These are phyloP conservation scores for Talaromyces sp. DNA, from an alignment of 2,329 filamentous ascomycete genomes.

Conservation along the genomic window DNA sequence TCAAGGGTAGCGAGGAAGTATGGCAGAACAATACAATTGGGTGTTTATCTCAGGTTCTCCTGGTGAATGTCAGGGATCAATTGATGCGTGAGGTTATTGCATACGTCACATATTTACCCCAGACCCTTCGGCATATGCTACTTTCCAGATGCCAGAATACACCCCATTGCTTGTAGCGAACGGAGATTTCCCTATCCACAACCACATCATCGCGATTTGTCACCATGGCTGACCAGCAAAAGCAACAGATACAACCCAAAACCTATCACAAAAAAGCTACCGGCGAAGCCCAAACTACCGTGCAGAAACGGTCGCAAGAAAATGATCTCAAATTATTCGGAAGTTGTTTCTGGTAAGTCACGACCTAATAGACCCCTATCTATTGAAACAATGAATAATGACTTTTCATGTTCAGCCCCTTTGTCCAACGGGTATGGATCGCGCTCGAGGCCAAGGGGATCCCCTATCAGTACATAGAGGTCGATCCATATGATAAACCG, in stretches of 20 bases:
- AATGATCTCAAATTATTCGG: conserved; percentile 74
- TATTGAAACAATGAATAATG: conserved; percentile 20
- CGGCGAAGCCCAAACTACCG: conserved; percentile 67
- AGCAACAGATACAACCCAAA: conserved; percentile 54
- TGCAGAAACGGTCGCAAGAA: conserved; percentile 67
- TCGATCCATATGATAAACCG: conserved; percentile 70
- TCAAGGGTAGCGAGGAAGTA: background rate
- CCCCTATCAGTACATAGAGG: conserved; percentile 81
- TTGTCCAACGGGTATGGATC: conserved; percentile 87
- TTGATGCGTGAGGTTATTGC: conserved; percentile 9
- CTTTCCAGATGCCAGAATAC: background rate
- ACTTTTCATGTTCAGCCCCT: conserved; percentile 57
- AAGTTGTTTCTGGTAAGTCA: conserved; percentile 73
- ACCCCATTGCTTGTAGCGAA: background rate
- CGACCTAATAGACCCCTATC: conserved; percentile 9
- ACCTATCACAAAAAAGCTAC: conserved; percentile 70
- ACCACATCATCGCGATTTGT: background rate
- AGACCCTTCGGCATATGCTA: background rate
- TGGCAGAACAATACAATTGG: background rate
- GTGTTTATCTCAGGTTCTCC: background rate
- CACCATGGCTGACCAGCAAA: conserved; percentile 46
- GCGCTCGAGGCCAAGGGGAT: conserved; percentile 76
- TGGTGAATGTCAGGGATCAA: background rate
- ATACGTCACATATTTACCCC: conserved; percentile 12
- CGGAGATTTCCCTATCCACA: background rate